Base-by-base conservation (phyloP, 176 grass and related monocot genomes). In the Zea luxurians region DNA sequence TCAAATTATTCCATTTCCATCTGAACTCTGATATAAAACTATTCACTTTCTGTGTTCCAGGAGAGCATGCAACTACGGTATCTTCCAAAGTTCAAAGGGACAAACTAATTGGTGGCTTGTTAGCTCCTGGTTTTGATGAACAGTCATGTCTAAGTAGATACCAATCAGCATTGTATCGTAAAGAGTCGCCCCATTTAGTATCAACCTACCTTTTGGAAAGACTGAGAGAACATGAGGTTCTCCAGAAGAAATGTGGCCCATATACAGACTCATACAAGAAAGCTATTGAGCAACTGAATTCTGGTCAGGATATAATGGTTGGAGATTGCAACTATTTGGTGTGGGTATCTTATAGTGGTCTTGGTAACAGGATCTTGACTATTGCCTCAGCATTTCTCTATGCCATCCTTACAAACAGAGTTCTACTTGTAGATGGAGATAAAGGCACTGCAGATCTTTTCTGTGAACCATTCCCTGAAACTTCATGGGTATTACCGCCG, bases 401-500 rank as follows among this genome's bases (percentile, higher is more conserved):
- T 78, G 80, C 90, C 34, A 54, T 92, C 76, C 80, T 92, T 41
- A 89, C 87, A 66, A 92, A 87, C 66, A 79, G 90, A 82, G 83
- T 89, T 64, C 64, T 92, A 64, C 87, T 92, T 73, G 37, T 89
- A 36, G 87, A 89, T 17, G 63, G 76, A 49, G 77, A 54, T 36
- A 85, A 72, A 68, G 71, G 78, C 46, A 78, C 63, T 0, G 61
- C 72, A 44, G 83, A 92, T 64, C 87, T 92, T 68, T 87, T 92
- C 75, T 92, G 90, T n/a, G 90, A 92, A 82, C 90, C 90, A 38
- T 92, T 92, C 67, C 90, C 90, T 46, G 80, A 78, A 71, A 87
- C 83, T 10, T 89, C 90, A 54, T 92, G 90, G 90, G 68, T 92
- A 48, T 13, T 92, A 52, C 90, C 83, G 9, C 37, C 59, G 20